Percentiles rank a stretch among this genome's conserved stretches.
These are phyloP conservation scores for Calonectria multiphialidica DNA, from an alignment of 2,329 filamentous ascomycete genomes.

Conservation along the genomic window DNA sequence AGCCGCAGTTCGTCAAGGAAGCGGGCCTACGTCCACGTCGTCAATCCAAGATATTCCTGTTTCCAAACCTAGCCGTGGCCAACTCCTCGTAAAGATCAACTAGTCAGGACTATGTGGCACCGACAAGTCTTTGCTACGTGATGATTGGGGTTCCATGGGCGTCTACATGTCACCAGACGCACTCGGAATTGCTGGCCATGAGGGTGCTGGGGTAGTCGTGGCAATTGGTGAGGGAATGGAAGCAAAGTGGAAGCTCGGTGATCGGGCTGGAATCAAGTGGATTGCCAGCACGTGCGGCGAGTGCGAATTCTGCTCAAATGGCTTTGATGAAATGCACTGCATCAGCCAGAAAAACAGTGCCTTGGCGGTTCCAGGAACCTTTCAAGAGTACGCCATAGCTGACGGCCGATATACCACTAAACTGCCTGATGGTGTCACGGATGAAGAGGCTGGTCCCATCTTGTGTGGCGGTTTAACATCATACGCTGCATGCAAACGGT, in stretches of 20 bases:
- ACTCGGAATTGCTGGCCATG: conserved; percentile 73
- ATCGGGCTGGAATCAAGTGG: conserved; percentile 90
- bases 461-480: conserved; percentile 86
- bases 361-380: conserved; percentile 89
- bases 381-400: conserved; percentile 89
- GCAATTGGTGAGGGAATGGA: conserved; percentile 79
- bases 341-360: conserved; percentile 79
- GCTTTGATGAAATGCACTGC: conserved; percentile 83
- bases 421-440: conserved; percentile 77
- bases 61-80: conserved; percentile 31
- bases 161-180: conserved; percentile 32
- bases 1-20: conserved; percentile 40
- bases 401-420: conserved; percentile 85
- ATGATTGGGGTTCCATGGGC: conserved; percentile 41
- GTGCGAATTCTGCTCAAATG: conserved; percentile 83
- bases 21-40: conserved; percentile 25
- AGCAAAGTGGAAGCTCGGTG: conserved; percentile 78
- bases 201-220: conserved; percentile 85
- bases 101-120: conserved; percentile 43
- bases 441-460: conserved; percentile 82
- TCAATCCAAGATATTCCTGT: conserved; percentile 34
- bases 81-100: conserved; percentile 39
- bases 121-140: conserved; percentile 40
- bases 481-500: conserved; percentile 85
- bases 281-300: conserved; percentile 84